Base-by-base conservation (phyloP, 371 early-diverging fungal species). In the Mucor saturninus region DNA sequence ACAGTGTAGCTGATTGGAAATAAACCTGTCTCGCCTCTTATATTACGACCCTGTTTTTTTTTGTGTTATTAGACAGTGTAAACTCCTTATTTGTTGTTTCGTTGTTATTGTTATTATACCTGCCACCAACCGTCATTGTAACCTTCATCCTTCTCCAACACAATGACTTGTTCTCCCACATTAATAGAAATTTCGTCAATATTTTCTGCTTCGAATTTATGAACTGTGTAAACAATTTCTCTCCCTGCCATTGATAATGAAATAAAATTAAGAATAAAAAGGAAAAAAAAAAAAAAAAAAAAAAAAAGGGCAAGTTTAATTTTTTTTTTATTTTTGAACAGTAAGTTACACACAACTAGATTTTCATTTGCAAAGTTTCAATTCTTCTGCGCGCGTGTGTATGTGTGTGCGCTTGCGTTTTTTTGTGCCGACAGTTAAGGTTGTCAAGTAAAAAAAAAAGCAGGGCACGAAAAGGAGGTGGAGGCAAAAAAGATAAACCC, bases 151-250 rank as follows among this genome's bases (percentile, higher is more conserved):
- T 81, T 82, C 64, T 91, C 90, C 11, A 91, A 62, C 1, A 93
- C 86, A 32, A 87, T 69, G 8, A 93, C 80, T 37, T 87, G 21
- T 21, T 21, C 91, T 9, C 87, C 90, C 30, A 79, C 80, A 37
- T 79, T 62, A 58, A 93, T 89, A 15, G 83, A 75, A 58, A 93
- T 85, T 63, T 93, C 93, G 64, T 93, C 93, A 30, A 81, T 84
- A 52, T 89, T 87, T 60, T 88, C 90, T 40, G 88, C 86, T 51
- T 72, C 71, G 64, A 85, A 88, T 45, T 83, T 77, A 56, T 87
- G 86, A 59, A 86, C 75, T 39, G 84, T 83, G 72, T 84, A 85
- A 4, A 86, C 86, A 10, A 79, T 75, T 66, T 86, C 85, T 52
- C 63, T 48, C 14, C 53, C 67, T 35, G 62, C 14, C 73, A 73